Evolutionary conservation across 2,329 filamentous ascomycete species (phyloP).

Genomic region (Exophiala xenobiotica): DNA sequence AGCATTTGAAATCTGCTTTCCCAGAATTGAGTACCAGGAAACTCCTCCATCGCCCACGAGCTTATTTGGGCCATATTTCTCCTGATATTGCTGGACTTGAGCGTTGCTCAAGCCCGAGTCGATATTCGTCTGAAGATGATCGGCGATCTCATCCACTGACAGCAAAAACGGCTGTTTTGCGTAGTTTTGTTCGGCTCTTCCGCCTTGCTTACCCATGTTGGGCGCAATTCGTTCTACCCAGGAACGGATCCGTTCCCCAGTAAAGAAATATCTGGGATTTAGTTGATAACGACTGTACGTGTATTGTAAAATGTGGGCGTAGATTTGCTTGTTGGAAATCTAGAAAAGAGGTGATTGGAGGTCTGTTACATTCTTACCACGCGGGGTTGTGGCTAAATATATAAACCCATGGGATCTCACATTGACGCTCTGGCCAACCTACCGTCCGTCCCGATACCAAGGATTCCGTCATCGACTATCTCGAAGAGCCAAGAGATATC

Average conservation of each 20-base stretch:
- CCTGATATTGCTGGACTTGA: slow-evolving; percentile 46
- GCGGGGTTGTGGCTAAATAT: slow-evolving; percentile 1
- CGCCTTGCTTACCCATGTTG: slow-evolving; percentile 23
- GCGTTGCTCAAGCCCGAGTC: slow-evolving; percentile 49
- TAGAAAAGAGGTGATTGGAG: slow-evolving; percentile 7
- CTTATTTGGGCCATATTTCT: slow-evolving; percentile 53
- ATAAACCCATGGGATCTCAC: not conserved
- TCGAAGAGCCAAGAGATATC: slow-evolving; percentile 10
- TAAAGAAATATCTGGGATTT: too few relatives aligned
- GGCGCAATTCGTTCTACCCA: not conserved
- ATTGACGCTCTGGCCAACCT: not conserved
- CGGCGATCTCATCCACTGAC: slow-evolving; percentile 39
- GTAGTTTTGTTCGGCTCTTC: slow-evolving; percentile 32
- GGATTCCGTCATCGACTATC: slow-evolving; percentile 3
- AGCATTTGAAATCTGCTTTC: slow-evolving; percentile 55
- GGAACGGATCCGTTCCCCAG: too few relatives aligned
- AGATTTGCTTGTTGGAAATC: slow-evolving; percentile 15
- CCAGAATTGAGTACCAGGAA: slow-evolving; percentile 50
- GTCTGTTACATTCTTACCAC: not conserved
- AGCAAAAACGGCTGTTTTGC: slow-evolving; percentile 38
- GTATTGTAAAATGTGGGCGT: not conserved
- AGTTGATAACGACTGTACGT: too few relatives aligned
- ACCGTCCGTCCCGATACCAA: not conserved
- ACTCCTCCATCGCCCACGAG: slow-evolving; percentile 48
- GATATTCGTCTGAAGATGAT: slow-evolving; percentile 47